Percentiles rank a stretch among this genome's conserved stretches.
Conservation (phyloP, 2,329 filamentous ascomycete species). For the Onygenales sp. region DNA sequence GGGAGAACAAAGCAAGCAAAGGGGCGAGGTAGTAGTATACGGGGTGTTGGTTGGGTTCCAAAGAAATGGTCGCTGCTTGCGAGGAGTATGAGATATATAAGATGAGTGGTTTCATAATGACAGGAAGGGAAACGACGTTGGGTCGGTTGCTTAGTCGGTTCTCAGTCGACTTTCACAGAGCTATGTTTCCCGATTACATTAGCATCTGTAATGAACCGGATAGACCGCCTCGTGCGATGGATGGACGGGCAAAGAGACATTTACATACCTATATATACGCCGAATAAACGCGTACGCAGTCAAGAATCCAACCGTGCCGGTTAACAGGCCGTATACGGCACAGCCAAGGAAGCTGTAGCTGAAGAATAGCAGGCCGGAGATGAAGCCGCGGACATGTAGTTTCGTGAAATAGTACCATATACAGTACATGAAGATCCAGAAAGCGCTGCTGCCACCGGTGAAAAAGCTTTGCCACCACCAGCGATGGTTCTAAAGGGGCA, state of each 20-base stretch:
- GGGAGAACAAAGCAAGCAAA: background rate
- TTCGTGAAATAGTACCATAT: constrained; percentile 76
- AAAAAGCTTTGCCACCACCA: constrained; percentile 92
- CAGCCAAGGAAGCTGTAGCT: constrained; percentile 76
- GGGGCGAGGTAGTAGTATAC: background rate
- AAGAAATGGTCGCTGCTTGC: background rate
- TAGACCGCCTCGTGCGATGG: background rate
- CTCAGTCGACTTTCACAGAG: constrained; percentile 12
- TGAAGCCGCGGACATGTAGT: constrained; percentile 70
- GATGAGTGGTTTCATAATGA: background rate
- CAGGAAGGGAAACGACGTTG: background rate
- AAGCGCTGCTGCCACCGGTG: constrained; percentile 62
- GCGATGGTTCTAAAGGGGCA: constrained; percentile 57
- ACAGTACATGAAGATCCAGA: constrained; percentile 78
- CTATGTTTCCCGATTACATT: constrained; percentile 1
- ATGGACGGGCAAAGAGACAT: constrained; percentile 10
- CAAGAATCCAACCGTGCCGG: constrained; percentile 76
- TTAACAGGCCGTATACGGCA: constrained; percentile 68
- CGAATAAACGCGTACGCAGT: constrained; percentile 76
- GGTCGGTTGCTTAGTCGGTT: background rate
- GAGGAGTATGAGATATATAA: background rate
- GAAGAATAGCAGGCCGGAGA: constrained; percentile 75
- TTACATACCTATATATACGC: constrained; percentile 64
- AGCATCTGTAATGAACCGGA: background rate
- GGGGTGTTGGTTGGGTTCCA: background rate